phyloP scores from a whole-genome alignment of 805 yeast genomes.

The Tetrapisispora pingtungensis region DNA sequence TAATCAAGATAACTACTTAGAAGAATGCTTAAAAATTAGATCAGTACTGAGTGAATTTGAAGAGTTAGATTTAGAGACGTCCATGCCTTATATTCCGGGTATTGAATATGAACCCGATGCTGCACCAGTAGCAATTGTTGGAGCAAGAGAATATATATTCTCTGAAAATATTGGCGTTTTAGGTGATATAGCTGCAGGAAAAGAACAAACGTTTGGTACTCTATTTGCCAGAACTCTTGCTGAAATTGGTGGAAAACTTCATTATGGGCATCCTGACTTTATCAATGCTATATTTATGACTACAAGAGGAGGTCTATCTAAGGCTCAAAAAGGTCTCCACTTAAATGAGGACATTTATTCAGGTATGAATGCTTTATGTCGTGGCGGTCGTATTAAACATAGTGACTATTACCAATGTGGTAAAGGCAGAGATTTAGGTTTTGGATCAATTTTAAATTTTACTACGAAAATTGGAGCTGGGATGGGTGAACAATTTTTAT shows the following conservation, averaged over 20 bases:
- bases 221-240: conserved; percentile 88
- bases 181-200: conserved; percentile 96
- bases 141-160: conserved; percentile 91
- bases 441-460: conserved; percentile 83
- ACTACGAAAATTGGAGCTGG: conserved; percentile 96
- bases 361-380: conserved; percentile 78
- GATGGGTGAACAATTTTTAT: conserved; percentile 93
- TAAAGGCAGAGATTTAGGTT: conserved; percentile 91
- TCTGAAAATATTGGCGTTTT: conserved; percentile 86
- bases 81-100: conserved; percentile 55
- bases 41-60: conserved; percentile 87
- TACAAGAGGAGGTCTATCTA: conserved; percentile 91
- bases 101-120: conserved; percentile 31
- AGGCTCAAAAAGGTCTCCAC: conserved; percentile 89
- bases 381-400: conserved; percentile 93
- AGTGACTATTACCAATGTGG: conserved; percentile 96
- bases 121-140: conserved; percentile 78
- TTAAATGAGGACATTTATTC: conserved; percentile 93
- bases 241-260: conserved; percentile 88
- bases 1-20: conserved; percentile 89
- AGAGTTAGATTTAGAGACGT: conserved; percentile 47
- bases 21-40: conserved; percentile 86
- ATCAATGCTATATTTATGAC: conserved; percentile 85
- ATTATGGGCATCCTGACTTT: conserved; percentile 96
- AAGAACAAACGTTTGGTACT: conserved; percentile 95